Evolutionary conservation across 331 rosid species (phyloP), one percentile per base, ranked within the genome.

Genomic region (Phaseolus coccineus): DNA sequence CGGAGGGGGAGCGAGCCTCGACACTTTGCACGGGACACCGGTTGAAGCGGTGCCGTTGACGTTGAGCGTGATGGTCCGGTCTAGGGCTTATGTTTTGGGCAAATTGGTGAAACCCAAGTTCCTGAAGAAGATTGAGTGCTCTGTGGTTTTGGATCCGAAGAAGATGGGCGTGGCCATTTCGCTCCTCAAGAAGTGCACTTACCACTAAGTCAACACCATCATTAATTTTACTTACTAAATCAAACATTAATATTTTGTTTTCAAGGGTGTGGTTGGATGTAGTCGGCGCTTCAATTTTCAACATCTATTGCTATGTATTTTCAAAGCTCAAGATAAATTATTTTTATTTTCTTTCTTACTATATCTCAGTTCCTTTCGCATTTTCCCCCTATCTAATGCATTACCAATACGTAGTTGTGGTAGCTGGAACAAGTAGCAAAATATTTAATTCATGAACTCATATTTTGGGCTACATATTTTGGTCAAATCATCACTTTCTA

Each of bases 61-160:
- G 8, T 80, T 95, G 53, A 78, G 37, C 48, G 83, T 95, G 79
- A 74, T 77, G 87, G 87, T 95, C 19, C 82, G 88, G 72, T 87
- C 96, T 2, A 88, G 80, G 82, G 99, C 89, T 48, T 73, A 87
- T 80, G 97, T 93, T 9, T 77, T 95, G 89, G 97, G 99, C 2
- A 78, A 83, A 65, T 46, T 93, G 81, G 97, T 95, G 71, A 91
- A 91, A 74, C 96, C 93, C 1, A 95, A 82, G 85, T 95, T 95
- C 88, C 72, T 78, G 79, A 88, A 79, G 86, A 91, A 82, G 77
- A 83, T 91, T 13, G 87, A 84, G 22, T 95, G 99, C 82, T 72
- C 62, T 0, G 81, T 95, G 33, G 71, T 80, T 12, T 83, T 93
- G 91, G 96, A 93, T 74, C 91, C 97, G 5, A 90, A 87, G 69